These are phyloP conservation scores for Termitomyces sp. DNA, from an alignment of 768 basidiomycete species.

Conservation along the genomic window DNA sequence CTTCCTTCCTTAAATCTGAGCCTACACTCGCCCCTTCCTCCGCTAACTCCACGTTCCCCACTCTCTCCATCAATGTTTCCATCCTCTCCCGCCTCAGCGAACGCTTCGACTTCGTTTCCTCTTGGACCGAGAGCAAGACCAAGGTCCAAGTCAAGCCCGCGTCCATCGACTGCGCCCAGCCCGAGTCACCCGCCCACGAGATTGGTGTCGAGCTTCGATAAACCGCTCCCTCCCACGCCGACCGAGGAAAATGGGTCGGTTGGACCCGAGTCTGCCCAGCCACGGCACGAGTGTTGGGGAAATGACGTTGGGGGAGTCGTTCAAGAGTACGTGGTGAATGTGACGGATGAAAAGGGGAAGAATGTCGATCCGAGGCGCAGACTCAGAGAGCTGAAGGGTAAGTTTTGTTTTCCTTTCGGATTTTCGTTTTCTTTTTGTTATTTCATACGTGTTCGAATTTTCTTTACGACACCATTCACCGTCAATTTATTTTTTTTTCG, in stretches of 20 bases:
- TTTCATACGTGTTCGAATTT: not conserved
- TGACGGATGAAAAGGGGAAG: conserved; percentile 2
- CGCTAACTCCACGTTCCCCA: conserved; percentile 7
- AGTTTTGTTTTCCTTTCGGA: not conserved
- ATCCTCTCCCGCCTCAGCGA: not conserved
- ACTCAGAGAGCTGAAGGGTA: conserved; percentile 3
- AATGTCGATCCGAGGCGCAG: not conserved
- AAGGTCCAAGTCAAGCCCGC: not conserved
- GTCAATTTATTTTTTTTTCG: not conserved
- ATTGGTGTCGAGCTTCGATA: not conserved
- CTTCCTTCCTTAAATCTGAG: not conserved
- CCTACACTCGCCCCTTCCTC: conserved; percentile 6
- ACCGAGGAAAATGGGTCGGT: not conserved
- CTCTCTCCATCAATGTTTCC: conserved; percentile 8
- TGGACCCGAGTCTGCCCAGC: not conserved
- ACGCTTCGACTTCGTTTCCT: not conserved
- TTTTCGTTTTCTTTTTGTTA: not conserved
- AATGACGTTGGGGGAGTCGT: not conserved
- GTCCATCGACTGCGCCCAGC: not conserved
- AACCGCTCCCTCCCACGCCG: not conserved
- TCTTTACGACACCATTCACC: not conserved
- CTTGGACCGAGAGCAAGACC: no score
- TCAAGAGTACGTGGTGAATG: not conserved
- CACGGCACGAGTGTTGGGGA: not conserved
- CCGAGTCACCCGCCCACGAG: not conserved